A percentile compares a stretch with the other conserved stretches of the same genome.
Evolutionary conservation across 805 yeast species (phyloP).

Genomic region (Jamesozyma jinghongensis): DNA sequence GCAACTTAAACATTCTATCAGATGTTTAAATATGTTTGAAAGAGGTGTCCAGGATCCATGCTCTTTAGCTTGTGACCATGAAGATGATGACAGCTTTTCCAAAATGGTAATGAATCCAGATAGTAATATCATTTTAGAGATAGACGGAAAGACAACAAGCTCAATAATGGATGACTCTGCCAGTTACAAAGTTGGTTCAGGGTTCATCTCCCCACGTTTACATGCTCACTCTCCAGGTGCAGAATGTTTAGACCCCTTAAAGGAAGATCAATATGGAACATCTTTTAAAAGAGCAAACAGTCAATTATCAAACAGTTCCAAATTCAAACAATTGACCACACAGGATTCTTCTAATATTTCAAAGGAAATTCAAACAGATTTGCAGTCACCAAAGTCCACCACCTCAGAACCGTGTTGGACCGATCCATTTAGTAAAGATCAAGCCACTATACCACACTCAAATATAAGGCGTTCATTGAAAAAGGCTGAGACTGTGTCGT

Average conservation of each 20-base stretch:
- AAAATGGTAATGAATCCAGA: background rate
- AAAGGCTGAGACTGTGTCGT: constrained; percentile 1
- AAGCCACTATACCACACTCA: background rate
- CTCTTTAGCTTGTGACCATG: constrained; percentile 21
- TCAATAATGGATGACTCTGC: too few species aligned
- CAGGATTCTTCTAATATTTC: background rate
- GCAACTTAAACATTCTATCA: constrained; percentile 1
- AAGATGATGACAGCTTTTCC: constrained; percentile 8
- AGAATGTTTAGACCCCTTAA: constrained; percentile 2
- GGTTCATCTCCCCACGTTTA: too few species aligned
- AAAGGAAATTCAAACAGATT: too few species aligned
- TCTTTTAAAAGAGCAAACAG: background rate
- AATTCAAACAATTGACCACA: background rate
- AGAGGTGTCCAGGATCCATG: constrained; percentile 24
- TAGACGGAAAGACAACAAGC: background rate
- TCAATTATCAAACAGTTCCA: background rate
- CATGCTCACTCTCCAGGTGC: too few species aligned
- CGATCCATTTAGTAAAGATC: constrained; percentile 4
- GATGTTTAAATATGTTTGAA: constrained; percentile 19
- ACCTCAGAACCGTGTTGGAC: constrained; percentile 3
- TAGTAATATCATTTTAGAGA: background rate
- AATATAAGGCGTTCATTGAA: background rate
- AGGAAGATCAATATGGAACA: background rate
- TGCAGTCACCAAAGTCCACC: too few species aligned
- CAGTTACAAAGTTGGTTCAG: too few species aligned